Evolutionary conservation across 2,329 filamentous ascomycete species (phyloP).

Genomic region (Colletotrichum destructivum): DNA sequence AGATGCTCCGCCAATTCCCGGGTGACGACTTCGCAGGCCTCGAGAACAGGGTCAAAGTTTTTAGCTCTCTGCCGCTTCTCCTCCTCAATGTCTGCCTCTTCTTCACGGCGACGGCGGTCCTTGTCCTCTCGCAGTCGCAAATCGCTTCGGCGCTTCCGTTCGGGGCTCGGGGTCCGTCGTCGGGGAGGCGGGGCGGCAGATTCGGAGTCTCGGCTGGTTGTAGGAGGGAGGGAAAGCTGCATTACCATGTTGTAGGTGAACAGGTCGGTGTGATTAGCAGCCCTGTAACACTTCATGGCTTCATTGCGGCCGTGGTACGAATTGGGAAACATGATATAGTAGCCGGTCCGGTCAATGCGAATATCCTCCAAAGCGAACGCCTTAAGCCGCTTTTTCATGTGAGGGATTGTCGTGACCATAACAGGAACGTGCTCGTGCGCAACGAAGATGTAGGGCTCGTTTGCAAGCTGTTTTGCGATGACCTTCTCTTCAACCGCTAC

Average conservation of each 20-base stretch:
- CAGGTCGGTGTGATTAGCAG: conserved; percentile 84
- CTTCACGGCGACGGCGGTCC: conserved; percentile 77
- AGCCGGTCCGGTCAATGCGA: conserved; percentile 86
- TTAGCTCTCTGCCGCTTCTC: conserved; percentile 91
- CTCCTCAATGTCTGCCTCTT: conserved; percentile 87
- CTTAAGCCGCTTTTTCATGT: conserved; percentile 91
- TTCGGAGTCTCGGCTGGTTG: conserved; percentile 37
- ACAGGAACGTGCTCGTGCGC: conserved; percentile 90
- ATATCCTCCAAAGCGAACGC: conserved; percentile 86
- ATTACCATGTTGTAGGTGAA: conserved; percentile 96
- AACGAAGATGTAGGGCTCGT: conserved; percentile 92
- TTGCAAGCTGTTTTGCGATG: conserved; percentile 78
- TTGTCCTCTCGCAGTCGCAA: conserved; percentile 75
- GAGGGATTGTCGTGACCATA: conserved; percentile 85
- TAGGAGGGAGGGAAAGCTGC: conserved; percentile 73
- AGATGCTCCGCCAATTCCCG: conserved; percentile 89
- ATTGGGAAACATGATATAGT: conserved; percentile 92
- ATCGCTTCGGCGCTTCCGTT: conserved; percentile 56
- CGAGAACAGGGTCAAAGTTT: conserved; percentile 90
- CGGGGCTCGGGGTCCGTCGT: conserved; percentile 55
- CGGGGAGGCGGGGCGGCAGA: conserved; percentile 44
- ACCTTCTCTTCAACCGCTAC: conserved; percentile 76
- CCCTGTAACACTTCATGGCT: conserved; percentile 83
- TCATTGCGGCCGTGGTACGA: conserved; percentile 83
- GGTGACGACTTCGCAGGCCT: conserved; percentile 84